Evolutionary conservation across 2,329 filamentous ascomycete species (phyloP).

Genomic region (Plenodomus lindquistii): DNA sequence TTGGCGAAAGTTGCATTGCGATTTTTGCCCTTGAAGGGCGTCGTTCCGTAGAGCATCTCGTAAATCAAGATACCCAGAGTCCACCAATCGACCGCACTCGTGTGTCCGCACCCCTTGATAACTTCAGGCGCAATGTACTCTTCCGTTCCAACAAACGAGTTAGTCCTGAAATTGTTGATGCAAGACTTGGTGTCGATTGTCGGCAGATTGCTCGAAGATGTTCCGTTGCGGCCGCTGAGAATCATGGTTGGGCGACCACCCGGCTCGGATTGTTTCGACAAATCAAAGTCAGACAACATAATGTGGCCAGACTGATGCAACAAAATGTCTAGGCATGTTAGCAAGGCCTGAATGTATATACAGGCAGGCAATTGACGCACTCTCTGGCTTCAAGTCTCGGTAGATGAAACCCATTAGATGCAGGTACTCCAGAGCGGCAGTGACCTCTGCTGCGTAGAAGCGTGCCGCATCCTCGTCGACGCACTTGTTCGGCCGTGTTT

Average conservation of each 20-base stretch:
- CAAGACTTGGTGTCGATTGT: constrained; percentile 99
- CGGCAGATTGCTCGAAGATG: constrained; percentile 82
- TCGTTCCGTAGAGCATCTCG: constrained; percentile 98
- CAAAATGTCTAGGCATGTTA: constrained; percentile 74
- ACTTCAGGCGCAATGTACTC: constrained; percentile 99
- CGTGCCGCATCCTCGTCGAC: constrained; percentile 95
- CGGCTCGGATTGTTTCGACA: constrained; percentile 95
- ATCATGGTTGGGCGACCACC: constrained; percentile 99
- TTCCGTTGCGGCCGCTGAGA: constrained; percentile 73
- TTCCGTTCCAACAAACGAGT: constrained; percentile 97
- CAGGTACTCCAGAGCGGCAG: constrained; percentile 91
- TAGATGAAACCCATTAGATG: constrained; percentile 99
- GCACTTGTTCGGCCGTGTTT: constrained; percentile 95
- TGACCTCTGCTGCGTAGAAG: constrained; percentile 97
- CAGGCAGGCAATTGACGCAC: constrained; percentile 58
- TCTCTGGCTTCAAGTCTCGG: constrained; percentile 94
- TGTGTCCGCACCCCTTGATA: constrained; percentile 97
- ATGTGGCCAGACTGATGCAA: constrained; percentile 99
- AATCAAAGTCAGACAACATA: constrained; percentile 98
- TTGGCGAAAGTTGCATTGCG: constrained; percentile 97
- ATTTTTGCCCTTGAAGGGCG: constrained; percentile 99
- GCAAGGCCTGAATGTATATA: constrained; percentile 19
- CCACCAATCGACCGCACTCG: constrained; percentile 99
- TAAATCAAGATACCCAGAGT: constrained; percentile 96
- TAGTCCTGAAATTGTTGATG: constrained; percentile 96